Conservation (phyloP, 2,329 filamentous ascomycete genomes). For the Curvularia verruculosa region DNA sequence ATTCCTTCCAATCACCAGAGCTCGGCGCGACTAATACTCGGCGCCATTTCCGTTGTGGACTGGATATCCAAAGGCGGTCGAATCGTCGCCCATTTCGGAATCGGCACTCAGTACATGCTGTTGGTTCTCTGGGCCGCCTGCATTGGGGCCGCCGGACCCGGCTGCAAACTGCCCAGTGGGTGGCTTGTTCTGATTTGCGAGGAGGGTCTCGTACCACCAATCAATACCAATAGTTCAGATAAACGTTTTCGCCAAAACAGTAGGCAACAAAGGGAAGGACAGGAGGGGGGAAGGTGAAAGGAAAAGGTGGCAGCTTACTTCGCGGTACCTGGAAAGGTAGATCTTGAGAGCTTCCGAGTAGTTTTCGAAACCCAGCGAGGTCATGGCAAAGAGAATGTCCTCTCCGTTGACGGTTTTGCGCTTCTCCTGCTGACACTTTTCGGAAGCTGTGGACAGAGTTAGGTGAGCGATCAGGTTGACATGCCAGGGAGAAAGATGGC, state of each 20-base stretch:
- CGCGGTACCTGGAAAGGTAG: conserved; percentile 95
- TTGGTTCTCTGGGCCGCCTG: conserved; percentile 47
- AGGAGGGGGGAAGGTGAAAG: conserved; percentile 24
- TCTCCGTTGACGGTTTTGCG: conserved; percentile 99
- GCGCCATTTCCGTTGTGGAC: conserved; percentile 51
- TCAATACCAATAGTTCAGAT: conserved; percentile 59
- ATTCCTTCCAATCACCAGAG: conserved; percentile 18
- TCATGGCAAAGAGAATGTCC: conserved; percentile 99
- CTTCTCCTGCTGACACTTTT: conserved; percentile 99
- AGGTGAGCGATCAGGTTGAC: conserved; percentile 10
- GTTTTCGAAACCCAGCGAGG: conserved; percentile 97
- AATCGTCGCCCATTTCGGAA: conserved; percentile 52
- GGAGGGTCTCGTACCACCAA: conserved; percentile 73
- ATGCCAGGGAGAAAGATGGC: conserved; percentile 1
- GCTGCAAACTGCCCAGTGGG: conserved; percentile 51
- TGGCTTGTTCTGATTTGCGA: conserved; percentile 69
- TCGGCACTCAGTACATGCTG: conserved; percentile 53
- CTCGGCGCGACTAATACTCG: conserved; percentile 46
- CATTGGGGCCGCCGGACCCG: conserved; percentile 43
- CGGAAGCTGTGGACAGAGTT: conserved; percentile 70
- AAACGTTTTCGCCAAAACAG: conserved; percentile 50
- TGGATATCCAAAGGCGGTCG: conserved; percentile 51
- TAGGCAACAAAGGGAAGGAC: conserved; percentile 47
- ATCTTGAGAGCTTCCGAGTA: conserved; percentile 98
- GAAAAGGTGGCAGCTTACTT: conserved; percentile 69